These are phyloP conservation scores for Diplodia sapinea DNA, from an alignment of 2,329 filamentous ascomycete genomes.

Conservation along the genomic window DNA sequence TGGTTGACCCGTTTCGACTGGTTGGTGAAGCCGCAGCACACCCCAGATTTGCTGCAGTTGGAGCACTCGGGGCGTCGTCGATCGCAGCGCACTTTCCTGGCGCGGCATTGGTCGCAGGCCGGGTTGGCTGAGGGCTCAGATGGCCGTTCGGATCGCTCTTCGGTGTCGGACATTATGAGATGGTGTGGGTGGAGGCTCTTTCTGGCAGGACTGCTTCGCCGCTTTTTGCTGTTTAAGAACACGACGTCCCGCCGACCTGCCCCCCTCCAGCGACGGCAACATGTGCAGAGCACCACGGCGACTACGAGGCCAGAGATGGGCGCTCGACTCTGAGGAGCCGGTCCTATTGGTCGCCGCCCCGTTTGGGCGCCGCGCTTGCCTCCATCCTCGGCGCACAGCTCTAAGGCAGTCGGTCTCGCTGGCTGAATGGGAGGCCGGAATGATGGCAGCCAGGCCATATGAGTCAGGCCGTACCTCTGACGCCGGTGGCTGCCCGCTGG, in stretches of 20 bases:
- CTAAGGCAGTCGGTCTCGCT: not conserved
- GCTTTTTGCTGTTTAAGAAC: not conserved
- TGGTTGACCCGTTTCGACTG: slow-evolving; percentile 13
- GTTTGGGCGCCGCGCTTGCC: not conserved
- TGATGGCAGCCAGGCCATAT: not conserved
- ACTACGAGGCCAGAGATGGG: not conserved
- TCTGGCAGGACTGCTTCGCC: not conserved
- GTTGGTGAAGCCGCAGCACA: slow-evolving; percentile 14
- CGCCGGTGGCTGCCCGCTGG: not conserved
- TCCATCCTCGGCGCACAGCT: not conserved
- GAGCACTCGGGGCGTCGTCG: slow-evolving; percentile 11
- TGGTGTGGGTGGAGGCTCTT: too few species aligned
- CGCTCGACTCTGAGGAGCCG: not conserved
- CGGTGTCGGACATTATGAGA: slow-evolving; percentile 2
- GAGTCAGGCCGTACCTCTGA: not conserved
- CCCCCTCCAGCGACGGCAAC: not conserved
- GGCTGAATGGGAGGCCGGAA: not conserved
- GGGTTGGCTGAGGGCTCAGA: not conserved
- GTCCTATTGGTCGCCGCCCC: not conserved
- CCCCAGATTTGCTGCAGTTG: slow-evolving; percentile 17
- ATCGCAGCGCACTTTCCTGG: slow-evolving; percentile 10
- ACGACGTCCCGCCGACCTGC: not conserved
- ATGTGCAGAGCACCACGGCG: not conserved
- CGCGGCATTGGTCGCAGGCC: slow-evolving; percentile 12
- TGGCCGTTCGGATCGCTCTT: not conserved